Evolutionary conservation across 1,139 yeast species (phyloP).

Genomic region (Blastobotrys ciferrii): DNA sequence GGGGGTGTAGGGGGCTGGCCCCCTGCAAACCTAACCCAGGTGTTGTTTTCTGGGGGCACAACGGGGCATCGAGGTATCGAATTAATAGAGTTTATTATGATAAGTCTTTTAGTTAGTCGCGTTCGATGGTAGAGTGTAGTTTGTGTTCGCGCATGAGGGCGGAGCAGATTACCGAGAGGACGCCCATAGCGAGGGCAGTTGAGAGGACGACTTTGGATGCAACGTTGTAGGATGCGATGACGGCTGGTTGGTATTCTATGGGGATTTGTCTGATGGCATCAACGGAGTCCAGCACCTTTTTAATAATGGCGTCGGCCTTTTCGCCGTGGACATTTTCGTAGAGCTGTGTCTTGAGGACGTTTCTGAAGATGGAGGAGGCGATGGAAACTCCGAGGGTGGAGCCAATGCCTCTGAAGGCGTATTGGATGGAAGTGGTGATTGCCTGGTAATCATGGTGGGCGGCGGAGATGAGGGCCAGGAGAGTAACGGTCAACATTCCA

Average conservation of each 20-base stretch:
- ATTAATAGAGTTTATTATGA: no score
- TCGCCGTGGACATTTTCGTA: constrained; percentile 38
- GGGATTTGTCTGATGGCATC: constrained; percentile 58
- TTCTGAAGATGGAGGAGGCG: constrained; percentile 64
- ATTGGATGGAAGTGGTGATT: constrained; percentile 70
- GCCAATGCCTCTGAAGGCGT: constrained; percentile 72
- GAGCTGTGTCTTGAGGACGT: constrained; percentile 37
- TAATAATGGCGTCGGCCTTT: constrained; percentile 41
- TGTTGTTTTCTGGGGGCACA: no score
- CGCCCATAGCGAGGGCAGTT: constrained; percentile 48
- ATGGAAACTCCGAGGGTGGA: constrained; percentile 69
- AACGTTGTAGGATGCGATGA: constrained; percentile 48
- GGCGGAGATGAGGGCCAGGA: constrained; percentile 64
- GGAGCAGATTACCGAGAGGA: constrained; percentile 32
- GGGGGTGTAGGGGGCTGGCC: no score
- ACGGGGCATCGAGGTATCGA: no score
- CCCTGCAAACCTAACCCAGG: no score
- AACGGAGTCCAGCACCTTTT: constrained; percentile 53
- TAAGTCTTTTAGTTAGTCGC: constrained; percentile 16
- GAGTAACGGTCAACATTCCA: constrained; percentile 61
- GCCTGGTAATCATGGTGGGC: constrained; percentile 65
- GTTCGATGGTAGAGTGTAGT: constrained; percentile 34
- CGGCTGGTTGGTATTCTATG: constrained; percentile 43
- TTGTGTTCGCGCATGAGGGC: constrained; percentile 42
- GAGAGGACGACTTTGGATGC: constrained; percentile 55